Conservation (phyloP, 768 basidiomycete genomes). For the Xerocomellus chrysenteron region DNA sequence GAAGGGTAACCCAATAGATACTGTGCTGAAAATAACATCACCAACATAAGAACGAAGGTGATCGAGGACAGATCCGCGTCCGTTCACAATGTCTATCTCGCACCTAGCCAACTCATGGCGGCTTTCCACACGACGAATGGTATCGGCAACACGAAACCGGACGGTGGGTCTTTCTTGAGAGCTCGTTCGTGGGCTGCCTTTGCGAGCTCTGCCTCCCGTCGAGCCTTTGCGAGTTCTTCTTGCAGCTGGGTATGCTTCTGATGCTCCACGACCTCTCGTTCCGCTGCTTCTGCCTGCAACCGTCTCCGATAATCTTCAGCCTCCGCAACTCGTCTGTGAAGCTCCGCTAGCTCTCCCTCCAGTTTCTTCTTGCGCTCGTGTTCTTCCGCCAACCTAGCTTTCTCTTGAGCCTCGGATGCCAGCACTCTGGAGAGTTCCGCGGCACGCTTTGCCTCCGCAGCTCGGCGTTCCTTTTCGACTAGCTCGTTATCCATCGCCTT, state of each 20-base stretch:
- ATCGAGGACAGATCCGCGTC: not conserved
- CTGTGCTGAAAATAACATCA: not conserved
- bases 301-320: conserved; percentile 29
- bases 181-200: conserved; percentile 24
- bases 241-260: conserved; percentile 29
- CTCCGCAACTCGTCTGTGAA: conserved; percentile 26
- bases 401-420: conserved; percentile 31
- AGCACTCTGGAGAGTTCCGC: conserved; percentile 27
- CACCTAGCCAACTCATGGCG: conserved; percentile 34
- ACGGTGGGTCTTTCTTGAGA: conserved; percentile 29
- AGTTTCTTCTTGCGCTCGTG: conserved; percentile 28
- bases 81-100: conserved; percentile 12
- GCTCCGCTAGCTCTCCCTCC: conserved; percentile 27
- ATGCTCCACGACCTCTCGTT: conserved; percentile 28
- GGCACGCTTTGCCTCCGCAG: conserved; percentile 27
- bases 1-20: conserved; percentile 21
- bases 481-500: conserved; percentile 22
- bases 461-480: conserved; percentile 22
- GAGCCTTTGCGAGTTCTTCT: conserved; percentile 31
- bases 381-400: conserved; percentile 29
- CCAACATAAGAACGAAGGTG: not conserved
- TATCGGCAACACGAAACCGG: conserved; percentile 31
- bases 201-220: conserved; percentile 27
- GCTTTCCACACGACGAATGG: conserved; percentile 36
- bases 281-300: conserved; percentile 28